phyloP scores from a whole-genome alignment of 192 early-diverging fungal genomes.

The Paraglomus brasilianum region DNA sequence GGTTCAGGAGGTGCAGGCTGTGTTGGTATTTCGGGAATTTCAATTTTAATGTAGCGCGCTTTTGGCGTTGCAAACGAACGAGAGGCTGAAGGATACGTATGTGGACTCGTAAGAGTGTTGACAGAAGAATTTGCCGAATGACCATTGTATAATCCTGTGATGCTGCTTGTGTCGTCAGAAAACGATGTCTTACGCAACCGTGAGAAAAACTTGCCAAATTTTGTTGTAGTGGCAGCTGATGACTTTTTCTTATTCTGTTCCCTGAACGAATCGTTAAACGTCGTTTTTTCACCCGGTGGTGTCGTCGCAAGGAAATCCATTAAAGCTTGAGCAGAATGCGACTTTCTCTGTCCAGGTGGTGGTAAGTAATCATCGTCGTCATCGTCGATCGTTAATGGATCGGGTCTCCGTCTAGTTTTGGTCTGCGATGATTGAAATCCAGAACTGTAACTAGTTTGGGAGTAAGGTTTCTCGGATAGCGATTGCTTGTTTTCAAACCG shows the following conservation, averaged over 20 bases:
- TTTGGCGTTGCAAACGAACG: not conserved
- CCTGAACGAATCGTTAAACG: not conserved
- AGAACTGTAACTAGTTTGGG: no score
- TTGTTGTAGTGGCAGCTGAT: no score
- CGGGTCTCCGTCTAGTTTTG: slow-evolving; percentile 7
- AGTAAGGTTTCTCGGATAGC: no score
- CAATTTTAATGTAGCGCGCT: slow-evolving; percentile 15
- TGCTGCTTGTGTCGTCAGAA: not conserved
- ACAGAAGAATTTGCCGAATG: not conserved
- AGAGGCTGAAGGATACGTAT: not conserved
- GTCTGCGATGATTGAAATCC: not conserved
- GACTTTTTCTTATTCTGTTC: not conserved
- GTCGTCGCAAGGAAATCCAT: slow-evolving; percentile 25
- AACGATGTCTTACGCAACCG: slow-evolving; percentile 7
- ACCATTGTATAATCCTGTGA: no score
- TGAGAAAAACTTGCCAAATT: slow-evolving; percentile 19
- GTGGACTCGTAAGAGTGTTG: not conserved
- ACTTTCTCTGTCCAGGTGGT: not conserved
- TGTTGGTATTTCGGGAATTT: slow-evolving; percentile 20
- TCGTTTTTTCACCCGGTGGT: slow-evolving; percentile 11
- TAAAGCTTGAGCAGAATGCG: slow-evolving; percentile 21
- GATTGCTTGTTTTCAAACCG: not conserved
- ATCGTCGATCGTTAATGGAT: slow-evolving; percentile 9
- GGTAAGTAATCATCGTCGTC: slow-evolving; percentile 23
- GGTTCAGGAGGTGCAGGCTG: slow-evolving; percentile 1